Evolutionary conservation across 2,329 filamentous ascomycete species (phyloP), one percentile per base, ranked within the genome.

Genomic region (Malbranchea zuffiana): DNA sequence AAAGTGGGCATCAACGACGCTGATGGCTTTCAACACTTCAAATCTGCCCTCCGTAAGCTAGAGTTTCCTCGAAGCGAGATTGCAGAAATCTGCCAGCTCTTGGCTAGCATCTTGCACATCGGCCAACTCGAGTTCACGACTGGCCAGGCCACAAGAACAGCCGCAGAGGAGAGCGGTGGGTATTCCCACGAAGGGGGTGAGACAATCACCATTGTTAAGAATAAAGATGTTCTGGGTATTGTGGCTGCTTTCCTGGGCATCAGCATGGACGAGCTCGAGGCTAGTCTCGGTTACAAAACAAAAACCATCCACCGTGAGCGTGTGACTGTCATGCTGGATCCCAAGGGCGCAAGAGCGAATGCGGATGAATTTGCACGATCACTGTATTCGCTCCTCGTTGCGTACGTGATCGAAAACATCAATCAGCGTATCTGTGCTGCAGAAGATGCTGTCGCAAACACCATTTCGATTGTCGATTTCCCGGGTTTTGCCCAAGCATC

Each of bases 321-420:
- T 37, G 90, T 98, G n/a, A 98, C 90, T 0, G 83, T 98, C 47
- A 93, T 98, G 87, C 73, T 98, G 21, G 90, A 98, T 54, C 84
- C 88, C 5, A 78, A 77, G 40, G 90, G 90, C 25, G 90, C 90
- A 30, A 80, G 86, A 34, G 80, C 77, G 25, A 95, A 95, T 49
- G 90, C 90, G 11, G 87, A 96, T 53, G 90, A 96, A 60, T 74
- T 98, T 32, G 87, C 90, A 3, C 75, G 88, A 35, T 95, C 88
- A 0, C 67, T 98, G 0, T 98, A 98, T 63, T 88, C 87, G 4
- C 75, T 98, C 6, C 69, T 98, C 5, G 88, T 96, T 10, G 86
- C 88, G 11, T 95, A 87, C 59, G 78, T 98, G 25, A 83, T 96
- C 50, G 90, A 98, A 63, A 80, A 71, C 40, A 82, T 94, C 57